phyloP scores from a whole-genome alignment of 805 yeast species.

The Starmerella floris region DNA sequence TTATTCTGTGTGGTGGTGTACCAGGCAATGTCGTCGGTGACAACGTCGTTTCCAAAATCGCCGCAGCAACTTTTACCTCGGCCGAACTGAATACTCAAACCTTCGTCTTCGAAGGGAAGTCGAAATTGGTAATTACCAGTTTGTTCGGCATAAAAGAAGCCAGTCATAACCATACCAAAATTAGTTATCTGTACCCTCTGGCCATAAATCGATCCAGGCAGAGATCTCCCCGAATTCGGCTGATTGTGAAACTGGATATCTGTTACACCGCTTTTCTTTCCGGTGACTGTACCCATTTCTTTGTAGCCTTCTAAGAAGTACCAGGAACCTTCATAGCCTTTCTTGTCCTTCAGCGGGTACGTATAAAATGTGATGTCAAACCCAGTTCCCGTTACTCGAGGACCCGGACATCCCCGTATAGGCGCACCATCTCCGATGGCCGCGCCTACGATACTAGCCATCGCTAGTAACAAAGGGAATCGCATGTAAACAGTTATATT shows the following conservation, averaged over 20 bases:
- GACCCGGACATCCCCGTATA: neutral
- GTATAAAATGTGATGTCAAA: neutral
- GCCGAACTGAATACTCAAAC: constrained; percentile 5
- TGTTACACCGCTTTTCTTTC: neutral
- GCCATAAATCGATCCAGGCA: constrained; percentile 1
- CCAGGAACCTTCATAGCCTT: neutral
- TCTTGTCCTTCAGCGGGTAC: neutral
- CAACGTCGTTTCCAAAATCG: neutral
- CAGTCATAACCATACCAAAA: constrained; percentile 1
- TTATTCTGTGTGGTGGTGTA: neutral
- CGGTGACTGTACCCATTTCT: neutral
- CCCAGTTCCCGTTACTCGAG: neutral
- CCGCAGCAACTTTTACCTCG: constrained; percentile 7
- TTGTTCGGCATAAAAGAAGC: constrained; percentile 1
- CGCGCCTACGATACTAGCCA: neutral
- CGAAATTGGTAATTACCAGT: constrained; percentile 1
- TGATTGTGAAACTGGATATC: neutral
- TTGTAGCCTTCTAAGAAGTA: neutral
- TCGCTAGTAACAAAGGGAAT: neutral
- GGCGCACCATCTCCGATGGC: neutral
- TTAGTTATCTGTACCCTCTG: neutral
- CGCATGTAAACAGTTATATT: too few species aligned
- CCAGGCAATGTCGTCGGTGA: neutral
- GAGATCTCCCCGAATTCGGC: neutral
- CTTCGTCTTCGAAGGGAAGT: constrained; percentile 1